A percentile compares a stretch with the other conserved stretches of the same genome.
Conservation (phyloP, 305 asterid species). For the Lippia alba region DNA sequence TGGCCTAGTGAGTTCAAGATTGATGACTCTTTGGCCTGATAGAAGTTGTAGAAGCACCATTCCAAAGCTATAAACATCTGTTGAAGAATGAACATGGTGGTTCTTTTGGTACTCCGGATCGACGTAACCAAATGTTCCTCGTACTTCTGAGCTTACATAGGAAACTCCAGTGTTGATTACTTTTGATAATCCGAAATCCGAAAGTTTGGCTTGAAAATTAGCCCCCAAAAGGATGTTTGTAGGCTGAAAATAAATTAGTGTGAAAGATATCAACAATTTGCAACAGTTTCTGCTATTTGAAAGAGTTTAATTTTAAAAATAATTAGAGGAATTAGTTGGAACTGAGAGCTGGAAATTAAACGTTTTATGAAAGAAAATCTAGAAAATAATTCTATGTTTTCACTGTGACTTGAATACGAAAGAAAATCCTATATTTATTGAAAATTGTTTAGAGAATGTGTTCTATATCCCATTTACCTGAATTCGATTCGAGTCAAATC, state of each 20-base stretch:
- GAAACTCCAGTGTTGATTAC: constrained; percentile 68
- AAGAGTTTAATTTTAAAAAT: too few species aligned
- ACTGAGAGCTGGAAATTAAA: too few species aligned
- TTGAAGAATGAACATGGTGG: constrained; percentile 75
- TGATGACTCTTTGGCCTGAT: constrained; percentile 80
- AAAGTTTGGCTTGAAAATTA: constrained; percentile 66
- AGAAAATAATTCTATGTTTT: too few species aligned
- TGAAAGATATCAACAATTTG: not conserved
- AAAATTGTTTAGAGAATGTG: too few species aligned
- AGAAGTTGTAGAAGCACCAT: constrained; percentile 79
- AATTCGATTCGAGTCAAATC: too few species aligned
- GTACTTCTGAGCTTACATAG: constrained; percentile 83
- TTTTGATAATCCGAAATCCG: constrained; percentile 84
- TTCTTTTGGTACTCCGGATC: constrained; percentile 88
- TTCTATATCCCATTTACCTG: too few species aligned
- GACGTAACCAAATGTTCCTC: constrained; percentile 89
- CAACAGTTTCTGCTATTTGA: too few species aligned
- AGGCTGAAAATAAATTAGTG: constrained; percentile 55
- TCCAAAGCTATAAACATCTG: constrained; percentile 84
- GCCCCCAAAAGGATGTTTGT: constrained; percentile 72
- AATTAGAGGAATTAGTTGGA: too few species aligned
- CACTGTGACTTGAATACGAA: too few species aligned
- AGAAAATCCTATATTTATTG: too few species aligned
- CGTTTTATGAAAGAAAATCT: too few species aligned
- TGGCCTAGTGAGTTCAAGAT: constrained; percentile 64